Base-by-base conservation (phyloP, 441 rosid species). In the Geranium incanum region DNA sequence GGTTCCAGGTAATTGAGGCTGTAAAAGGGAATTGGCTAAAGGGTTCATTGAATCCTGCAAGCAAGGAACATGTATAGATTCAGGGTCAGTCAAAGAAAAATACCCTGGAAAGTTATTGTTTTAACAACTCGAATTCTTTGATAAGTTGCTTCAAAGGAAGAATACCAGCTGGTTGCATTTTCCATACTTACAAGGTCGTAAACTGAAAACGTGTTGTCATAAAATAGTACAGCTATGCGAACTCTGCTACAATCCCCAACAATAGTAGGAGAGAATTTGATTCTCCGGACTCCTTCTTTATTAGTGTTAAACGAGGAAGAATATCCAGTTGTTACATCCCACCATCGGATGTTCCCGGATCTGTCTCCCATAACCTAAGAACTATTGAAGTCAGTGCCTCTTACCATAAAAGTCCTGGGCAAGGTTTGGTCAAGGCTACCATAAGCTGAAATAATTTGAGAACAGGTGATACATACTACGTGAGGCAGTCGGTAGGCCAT, bases 401-500 rank as follows among this genome's bases (percentile, higher is more conserved):
- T 70, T 60, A 76, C 59, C 71, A 73, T 65, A 55, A 59, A 79
- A 70, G 28, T 72, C 66, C 70, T 33, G 62, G 68, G 73, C 28
- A 73, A 75, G 41, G 38, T 36, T 55, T 15, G 60, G 68, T 70
- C 23, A 62, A 72, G 43, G 77, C 18, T 3, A 74, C 41, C 13
- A 62, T 33, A n/a, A 50, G 69, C 75, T 68, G 71, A 67, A 67
- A 73, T 36, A 62, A 39, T 64, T 57, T 63, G 43, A 57, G 72
- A 68, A 63, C 37, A 76, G 55, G 72, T 23, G 78, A 68, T 73
- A 86, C 97, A 28, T 88, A 95, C 99, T 75, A 92, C 99, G 77
- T 95, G 99, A 76, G 99, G 99, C 75, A 89, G 82, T 70, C 99
- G 97, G 77, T 95, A 95, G 72, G 99, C 97, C 97, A 95, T 90